Evolutionary conservation across 2,329 filamentous ascomycete genomes (phyloP).

Genomic region (Purpureocillium takamizusanense): DNA sequence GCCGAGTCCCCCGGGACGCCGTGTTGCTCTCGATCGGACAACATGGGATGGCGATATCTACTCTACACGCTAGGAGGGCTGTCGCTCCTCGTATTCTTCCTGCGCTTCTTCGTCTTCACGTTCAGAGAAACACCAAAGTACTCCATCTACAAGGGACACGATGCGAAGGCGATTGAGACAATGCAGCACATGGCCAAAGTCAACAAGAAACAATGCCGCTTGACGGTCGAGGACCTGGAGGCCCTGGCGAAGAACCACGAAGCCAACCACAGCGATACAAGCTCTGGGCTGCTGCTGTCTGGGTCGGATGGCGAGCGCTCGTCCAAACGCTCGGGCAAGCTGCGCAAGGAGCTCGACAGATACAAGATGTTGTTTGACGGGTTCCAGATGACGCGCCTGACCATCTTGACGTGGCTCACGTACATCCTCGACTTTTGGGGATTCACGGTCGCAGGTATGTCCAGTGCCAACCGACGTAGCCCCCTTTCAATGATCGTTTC

Average conservation of each 20-base stretch:
- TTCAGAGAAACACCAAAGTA: conserved; percentile 39
- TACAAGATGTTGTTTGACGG: conserved; percentile 24
- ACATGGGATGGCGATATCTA: conserved; percentile 43
- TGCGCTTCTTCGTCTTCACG: conserved; percentile 37
- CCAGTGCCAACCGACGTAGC: no score
- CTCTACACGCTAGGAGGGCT: conserved; percentile 34
- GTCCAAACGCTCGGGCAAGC: background rate
- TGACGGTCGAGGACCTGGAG: conserved; percentile 28
- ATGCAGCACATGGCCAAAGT: conserved; percentile 35
- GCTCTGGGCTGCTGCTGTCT: conserved; percentile 4
- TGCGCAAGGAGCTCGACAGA: conserved; percentile 10
- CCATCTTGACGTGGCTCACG: conserved; percentile 25
- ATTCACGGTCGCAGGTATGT: conserved; percentile 25
- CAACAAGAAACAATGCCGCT: conserved; percentile 22
- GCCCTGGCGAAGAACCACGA: conserved; percentile 13
- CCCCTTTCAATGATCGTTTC: no score
- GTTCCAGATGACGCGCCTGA: conserved; percentile 23
- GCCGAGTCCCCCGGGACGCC: conserved; percentile 12
- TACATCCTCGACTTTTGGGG: conserved; percentile 30
- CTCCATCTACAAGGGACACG: conserved; percentile 31
- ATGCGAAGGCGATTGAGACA: conserved; percentile 36
- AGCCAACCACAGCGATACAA: conserved; percentile 4
- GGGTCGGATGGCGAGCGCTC: background rate
- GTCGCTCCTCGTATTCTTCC: conserved; percentile 31
- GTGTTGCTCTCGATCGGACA: conserved; percentile 28